Evolutionary conservation across 306 rosid species (phyloP), one percentile per base, ranked within the genome.

Genomic region (Rosa chinensis): DNA sequence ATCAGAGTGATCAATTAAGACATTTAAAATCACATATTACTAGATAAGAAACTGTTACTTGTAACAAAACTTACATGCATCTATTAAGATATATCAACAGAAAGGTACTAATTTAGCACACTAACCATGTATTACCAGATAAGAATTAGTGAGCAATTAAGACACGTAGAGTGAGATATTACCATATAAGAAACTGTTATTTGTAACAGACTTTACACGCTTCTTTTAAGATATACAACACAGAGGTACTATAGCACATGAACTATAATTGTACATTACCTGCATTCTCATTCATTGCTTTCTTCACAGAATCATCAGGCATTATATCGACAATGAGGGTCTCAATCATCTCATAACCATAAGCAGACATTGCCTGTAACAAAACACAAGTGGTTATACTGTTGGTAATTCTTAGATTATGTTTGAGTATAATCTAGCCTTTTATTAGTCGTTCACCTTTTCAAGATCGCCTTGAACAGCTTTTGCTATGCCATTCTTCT

Each of bases 211-310:
- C 16, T 59, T 21, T 21, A 59, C 35, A 21, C 3, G 66, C 66
- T 21, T 21, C 35, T 59, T 21, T 8, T 59, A 9, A 59, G 35
- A 23, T 23, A n/a, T 9, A 59, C 66, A 21, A 58, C 13, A 58
- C 25, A 55, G 7, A 55, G 10, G 11, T 1, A 6, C 59, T 53
- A 6, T 53, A 18, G 9, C 62, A 55, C 25, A 20, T 20, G 32
- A 58, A 21, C 10, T n/a, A 64, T 58, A 4, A 9, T 18, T 52
- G 62, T 39, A 58, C 45, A 12, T 74, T 87, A 92, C 93, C 97
- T 68, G 94, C 94, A 80, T 87, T 89, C 84, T 92, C 97, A 0
- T 92, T 90, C 89, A 92, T 87, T 25, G 94, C 94, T 78, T 85
- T 82, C 88, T 92, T 89, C 73, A 90, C 88, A 74, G 82, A 89